phyloP scores from a whole-genome alignment of 306 rosid species.

The Pterocarpus santalinus region DNA sequence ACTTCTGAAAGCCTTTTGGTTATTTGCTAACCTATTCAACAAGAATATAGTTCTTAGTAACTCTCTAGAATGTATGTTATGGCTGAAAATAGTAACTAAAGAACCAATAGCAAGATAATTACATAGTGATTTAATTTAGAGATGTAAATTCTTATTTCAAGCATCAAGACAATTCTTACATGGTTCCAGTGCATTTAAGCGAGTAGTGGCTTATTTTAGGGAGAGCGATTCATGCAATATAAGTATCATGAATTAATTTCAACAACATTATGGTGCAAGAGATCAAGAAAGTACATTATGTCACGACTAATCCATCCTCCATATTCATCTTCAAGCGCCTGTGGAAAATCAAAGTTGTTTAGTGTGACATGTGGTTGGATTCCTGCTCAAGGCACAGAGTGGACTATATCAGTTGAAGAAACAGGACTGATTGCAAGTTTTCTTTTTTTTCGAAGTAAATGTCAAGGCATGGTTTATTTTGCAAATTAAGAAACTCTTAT shows the following conservation, averaged over 20 bases:
- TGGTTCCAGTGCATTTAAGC: neutral
- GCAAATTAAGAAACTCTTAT: constrained; percentile 27
- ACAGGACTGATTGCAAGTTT: neutral
- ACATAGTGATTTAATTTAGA: neutral
- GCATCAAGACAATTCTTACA: neutral
- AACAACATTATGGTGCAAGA: neutral
- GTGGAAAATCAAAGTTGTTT: constrained; percentile 69
- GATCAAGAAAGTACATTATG: constrained; percentile 57
- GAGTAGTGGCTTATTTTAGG: neutral
- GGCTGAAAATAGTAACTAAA: neutral
- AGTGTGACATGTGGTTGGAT: constrained; percentile 81
- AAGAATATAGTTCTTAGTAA: neutral
- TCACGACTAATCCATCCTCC: constrained; percentile 57
- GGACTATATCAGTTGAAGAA: neutral
- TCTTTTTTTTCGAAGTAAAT: neutral
- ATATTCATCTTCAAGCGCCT: constrained; percentile 79
- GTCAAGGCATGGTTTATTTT: constrained; percentile 25
- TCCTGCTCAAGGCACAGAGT: constrained; percentile 53
- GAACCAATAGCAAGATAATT: neutral
- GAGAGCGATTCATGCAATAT: neutral
- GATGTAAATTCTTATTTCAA: neutral
- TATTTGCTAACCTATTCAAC: neutral
- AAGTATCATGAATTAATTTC: constrained; percentile 28
- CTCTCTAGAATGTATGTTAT: neutral
- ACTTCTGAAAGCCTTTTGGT: neutral